Evolutionary conservation across 2,329 filamentous ascomycete species (phyloP).

Genomic region (Xylariaceae sp.): DNA sequence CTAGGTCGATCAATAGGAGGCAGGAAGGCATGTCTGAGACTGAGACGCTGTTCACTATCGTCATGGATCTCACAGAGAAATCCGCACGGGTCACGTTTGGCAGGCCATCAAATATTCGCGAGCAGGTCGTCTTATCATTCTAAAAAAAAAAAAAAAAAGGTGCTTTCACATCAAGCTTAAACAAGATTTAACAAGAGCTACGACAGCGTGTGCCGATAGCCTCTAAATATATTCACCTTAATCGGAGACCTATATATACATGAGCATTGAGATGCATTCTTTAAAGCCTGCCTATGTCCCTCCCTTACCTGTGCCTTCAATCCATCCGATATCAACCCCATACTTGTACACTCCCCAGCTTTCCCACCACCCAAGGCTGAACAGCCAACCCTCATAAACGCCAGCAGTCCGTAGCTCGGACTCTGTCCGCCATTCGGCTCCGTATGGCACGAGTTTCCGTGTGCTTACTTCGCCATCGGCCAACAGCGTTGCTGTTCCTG

Average conservation of each 20-base stretch:
- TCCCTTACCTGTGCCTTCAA: slow-evolving; percentile 11
- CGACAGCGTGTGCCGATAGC: too few species aligned
- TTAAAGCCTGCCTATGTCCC: neutral
- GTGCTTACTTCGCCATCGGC: slow-evolving; percentile 23
- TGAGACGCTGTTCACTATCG: slow-evolving; percentile 43
- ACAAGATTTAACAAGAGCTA: too few species aligned
- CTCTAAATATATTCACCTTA: neutral
- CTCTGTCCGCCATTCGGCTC: slow-evolving; percentile 20
- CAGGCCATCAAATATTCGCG: slow-evolving; percentile 37
- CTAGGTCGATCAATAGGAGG: slow-evolving; percentile 39
- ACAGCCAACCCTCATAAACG: slow-evolving; percentile 22
- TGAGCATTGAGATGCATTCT: neutral
- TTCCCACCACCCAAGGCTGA: slow-evolving; percentile 27
- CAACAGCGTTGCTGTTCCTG: slow-evolving; percentile 16
- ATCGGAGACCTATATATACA: too few species aligned
- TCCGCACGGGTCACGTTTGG: slow-evolving; percentile 40
- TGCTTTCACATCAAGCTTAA: neutral
- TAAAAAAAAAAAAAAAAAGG: slow-evolving; percentile 1
- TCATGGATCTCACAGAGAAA: slow-evolving; percentile 39
- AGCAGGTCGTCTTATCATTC: slow-evolving; percentile 30
- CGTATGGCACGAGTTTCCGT: slow-evolving; percentile 18
- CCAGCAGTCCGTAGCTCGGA: neutral
- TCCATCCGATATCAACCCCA: slow-evolving; percentile 23
- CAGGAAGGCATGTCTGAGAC: slow-evolving; percentile 28
- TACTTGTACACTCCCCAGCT: slow-evolving; percentile 20